Conservation (phyloP, 306 rosid genomes). For the Pterocarpus santalinus region DNA sequence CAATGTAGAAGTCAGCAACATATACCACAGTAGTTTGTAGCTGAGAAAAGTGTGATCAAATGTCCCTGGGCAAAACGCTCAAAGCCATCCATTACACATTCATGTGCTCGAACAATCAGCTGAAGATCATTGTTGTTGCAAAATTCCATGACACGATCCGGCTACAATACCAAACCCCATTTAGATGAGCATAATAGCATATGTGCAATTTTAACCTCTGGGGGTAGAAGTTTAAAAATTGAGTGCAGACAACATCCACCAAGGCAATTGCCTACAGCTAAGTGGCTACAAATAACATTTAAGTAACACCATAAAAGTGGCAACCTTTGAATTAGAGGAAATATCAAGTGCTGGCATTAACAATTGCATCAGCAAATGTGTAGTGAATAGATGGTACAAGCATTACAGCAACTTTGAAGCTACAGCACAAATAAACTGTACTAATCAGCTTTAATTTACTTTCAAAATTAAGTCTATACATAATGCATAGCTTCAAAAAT, state of each 20-base stretch:
- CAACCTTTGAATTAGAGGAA: slow-evolving; percentile 21
- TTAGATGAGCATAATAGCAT: slow-evolving; percentile 38
- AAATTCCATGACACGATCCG: slow-evolving; percentile 99
- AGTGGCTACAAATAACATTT: background rate
- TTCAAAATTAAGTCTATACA: background rate
- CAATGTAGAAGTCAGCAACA: slow-evolving; percentile 41
- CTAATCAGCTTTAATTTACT: slow-evolving; percentile 8
- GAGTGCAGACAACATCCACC: background rate
- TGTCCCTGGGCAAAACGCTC: slow-evolving; percentile 99
- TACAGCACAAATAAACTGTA: slow-evolving; percentile 3
- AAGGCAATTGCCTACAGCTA: slow-evolving; percentile 14
- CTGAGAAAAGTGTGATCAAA: slow-evolving; percentile 94
- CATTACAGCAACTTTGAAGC: background rate
- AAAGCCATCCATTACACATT: slow-evolving; percentile 99
- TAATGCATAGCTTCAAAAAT: slow-evolving; percentile 22
- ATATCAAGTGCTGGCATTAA: slow-evolving; percentile 13
- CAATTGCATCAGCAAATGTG: slow-evolving; percentile 14
- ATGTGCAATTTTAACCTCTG: slow-evolving; percentile 21
- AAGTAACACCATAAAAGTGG: slow-evolving; percentile 23
- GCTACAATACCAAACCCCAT: slow-evolving; percentile 67
- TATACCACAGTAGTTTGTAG: slow-evolving; percentile 95
- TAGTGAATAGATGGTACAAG: slow-evolving; percentile 16
- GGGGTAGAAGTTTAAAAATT: background rate
- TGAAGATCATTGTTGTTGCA: slow-evolving; percentile 98
- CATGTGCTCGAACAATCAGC: slow-evolving; percentile 96